phyloP scores from a whole-genome alignment of 352 stramenopile genomes.

The Poterioochromonas sp. region DNA sequence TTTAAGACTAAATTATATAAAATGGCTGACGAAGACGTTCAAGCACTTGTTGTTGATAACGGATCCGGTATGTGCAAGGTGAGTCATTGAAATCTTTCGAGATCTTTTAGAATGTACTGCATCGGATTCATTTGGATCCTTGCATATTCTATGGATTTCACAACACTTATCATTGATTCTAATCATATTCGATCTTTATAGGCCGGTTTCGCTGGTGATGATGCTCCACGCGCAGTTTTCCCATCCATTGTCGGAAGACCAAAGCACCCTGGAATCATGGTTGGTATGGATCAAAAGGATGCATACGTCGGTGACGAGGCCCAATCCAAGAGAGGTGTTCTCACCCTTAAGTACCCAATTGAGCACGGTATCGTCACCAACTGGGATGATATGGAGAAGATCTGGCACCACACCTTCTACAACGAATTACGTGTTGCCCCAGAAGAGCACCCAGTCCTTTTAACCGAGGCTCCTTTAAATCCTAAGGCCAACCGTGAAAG shows the following conservation, averaged over 20 bases:
- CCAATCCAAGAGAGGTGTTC: conserved; percentile 79
- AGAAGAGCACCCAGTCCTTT: conserved; percentile 89
- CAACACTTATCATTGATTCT: not conserved
- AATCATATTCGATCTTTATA: conserved; percentile 30
- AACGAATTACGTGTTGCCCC: conserved; percentile 86
- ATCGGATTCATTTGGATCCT: not conserved
- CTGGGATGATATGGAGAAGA: conserved; percentile 99
- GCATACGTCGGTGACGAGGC: conserved; percentile 82
- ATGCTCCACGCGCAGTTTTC: conserved; percentile 90
- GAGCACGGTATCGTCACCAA: conserved; percentile 98
- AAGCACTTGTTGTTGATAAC: conserved; percentile 88
- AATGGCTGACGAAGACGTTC: conserved; percentile 69
- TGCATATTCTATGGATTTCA: conserved; percentile 11
- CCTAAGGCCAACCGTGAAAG: conserved; percentile 74
- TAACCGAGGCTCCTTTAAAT: conserved; percentile 76
- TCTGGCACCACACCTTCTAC: conserved; percentile 99
- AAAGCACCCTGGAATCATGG: conserved; percentile 79
- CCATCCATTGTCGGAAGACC: conserved; percentile 83
- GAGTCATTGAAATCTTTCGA: not conserved
- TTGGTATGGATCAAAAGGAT: conserved; percentile 90
- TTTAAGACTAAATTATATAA: too few species aligned
- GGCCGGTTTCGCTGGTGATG: conserved; percentile 91
- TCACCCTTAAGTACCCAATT: conserved; percentile 91
- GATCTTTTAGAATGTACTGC: not conserved
- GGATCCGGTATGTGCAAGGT: conserved; percentile 96